Evolutionary conservation across 140 eudicot genomes (phyloP).

Genomic region (Stevia rebaudiana): DNA sequence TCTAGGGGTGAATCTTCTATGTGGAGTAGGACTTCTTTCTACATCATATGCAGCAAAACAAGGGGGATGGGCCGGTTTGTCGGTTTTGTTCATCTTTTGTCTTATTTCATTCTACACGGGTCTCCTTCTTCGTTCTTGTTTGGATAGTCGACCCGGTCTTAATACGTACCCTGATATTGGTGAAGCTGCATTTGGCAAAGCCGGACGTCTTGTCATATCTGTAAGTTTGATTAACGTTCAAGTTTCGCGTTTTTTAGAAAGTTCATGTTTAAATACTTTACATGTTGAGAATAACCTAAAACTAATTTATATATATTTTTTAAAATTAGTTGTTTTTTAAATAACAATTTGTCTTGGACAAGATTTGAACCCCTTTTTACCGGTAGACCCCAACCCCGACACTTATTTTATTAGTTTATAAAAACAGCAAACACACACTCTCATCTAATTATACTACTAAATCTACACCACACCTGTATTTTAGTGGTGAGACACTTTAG

Average conservation of each 20-base stretch:
- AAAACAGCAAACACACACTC: too few species aligned
- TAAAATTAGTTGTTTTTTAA: too few species aligned
- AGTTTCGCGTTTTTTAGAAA: background rate
- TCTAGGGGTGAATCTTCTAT: conserved; percentile 82
- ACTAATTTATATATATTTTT: background rate
- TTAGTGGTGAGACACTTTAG: too few species aligned
- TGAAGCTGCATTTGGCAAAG: conserved; percentile 84
- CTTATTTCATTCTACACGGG: conserved; percentile 80
- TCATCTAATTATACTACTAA: too few species aligned
- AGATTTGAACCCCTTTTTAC: too few species aligned
- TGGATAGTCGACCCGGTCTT: conserved; percentile 88
- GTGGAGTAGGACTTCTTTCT: conserved; percentile 96
- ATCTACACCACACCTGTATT: too few species aligned
- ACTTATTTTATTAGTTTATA: too few species aligned
- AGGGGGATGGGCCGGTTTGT: conserved; percentile 88
- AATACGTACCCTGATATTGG: conserved; percentile 95
- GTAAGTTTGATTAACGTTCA: conserved; percentile 41
- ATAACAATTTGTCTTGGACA: too few species aligned
- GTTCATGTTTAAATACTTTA: background rate
- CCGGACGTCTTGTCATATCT: conserved; percentile 68
- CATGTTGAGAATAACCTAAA: background rate
- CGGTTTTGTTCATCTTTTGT: conserved; percentile 62
- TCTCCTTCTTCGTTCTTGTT: conserved; percentile 64
- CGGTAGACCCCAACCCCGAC: too few species aligned
- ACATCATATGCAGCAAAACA: conserved; percentile 83